Evolutionary conservation across 2,329 filamentous ascomycete species (phyloP).

Genomic region (Xylariaceae sp.): DNA sequence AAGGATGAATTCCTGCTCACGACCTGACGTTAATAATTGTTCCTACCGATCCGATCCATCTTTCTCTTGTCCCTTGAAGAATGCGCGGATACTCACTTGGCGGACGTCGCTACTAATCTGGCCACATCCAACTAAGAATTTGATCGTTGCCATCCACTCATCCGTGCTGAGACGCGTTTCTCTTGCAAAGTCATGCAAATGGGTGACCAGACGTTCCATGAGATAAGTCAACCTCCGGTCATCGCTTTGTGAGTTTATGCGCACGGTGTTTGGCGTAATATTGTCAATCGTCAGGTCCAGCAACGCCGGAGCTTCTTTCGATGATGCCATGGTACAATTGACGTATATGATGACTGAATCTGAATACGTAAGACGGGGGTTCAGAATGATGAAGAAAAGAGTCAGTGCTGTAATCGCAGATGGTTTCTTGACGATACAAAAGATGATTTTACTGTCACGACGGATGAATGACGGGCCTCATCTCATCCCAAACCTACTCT

Average conservation of each 20-base stretch:
- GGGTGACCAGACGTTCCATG: conserved; percentile 67
- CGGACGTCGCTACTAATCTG: conserved; percentile 71
- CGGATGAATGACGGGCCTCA: too few species aligned
- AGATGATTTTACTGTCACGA: too few species aligned
- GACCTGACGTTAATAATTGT: conserved; percentile 3
- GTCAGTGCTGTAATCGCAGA: too few species aligned
- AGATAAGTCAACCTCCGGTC: conserved; percentile 67
- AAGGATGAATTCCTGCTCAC: conserved; percentile 68
- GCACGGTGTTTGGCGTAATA: conserved; percentile 71
- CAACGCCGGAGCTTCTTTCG: conserved; percentile 42
- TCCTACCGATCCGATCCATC: neutral
- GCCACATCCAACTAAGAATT: conserved; percentile 68
- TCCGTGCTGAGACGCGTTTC: conserved; percentile 71
- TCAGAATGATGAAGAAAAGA: too few species aligned
- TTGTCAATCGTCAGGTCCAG: conserved; percentile 75
- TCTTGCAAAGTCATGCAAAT: conserved; percentile 77
- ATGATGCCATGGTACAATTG: conserved; percentile 20
- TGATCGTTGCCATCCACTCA: conserved; percentile 73
- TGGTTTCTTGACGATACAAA: too few species aligned
- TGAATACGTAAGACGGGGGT: too few species aligned
- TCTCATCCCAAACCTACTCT: too few species aligned
- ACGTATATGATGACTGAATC: neutral
- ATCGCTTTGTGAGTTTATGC: conserved; percentile 67
- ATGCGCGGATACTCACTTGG: conserved; percentile 47
- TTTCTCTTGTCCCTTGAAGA: neutral